A percentile compares a stretch with the other conserved stretches of the same genome.
Evolutionary conservation across 176 grass and related monocot species (phyloP).

Genomic region (Aegilops sharonensis): DNA sequence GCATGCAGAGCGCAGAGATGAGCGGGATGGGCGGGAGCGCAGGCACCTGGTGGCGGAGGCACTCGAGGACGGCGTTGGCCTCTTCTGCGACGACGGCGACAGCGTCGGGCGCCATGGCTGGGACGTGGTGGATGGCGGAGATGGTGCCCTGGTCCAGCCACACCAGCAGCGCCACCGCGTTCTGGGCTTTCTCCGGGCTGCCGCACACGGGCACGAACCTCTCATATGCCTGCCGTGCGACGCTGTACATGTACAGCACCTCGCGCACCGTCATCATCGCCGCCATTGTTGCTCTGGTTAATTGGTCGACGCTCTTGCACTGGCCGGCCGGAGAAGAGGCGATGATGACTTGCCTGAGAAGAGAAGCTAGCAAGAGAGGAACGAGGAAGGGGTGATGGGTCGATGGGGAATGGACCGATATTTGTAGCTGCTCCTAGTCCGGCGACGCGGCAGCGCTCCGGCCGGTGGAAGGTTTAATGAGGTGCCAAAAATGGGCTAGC

Average conservation of each 20-base stretch:
- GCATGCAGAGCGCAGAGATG: conserved; percentile 22
- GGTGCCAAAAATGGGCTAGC: no score
- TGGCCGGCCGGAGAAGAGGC: no score
- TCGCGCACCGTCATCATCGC: conserved; percentile 19
- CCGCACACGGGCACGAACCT: conserved; percentile 1
- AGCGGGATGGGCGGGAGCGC: conserved; percentile 27
- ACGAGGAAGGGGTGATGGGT: no score
- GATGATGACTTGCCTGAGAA: no score
- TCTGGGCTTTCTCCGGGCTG: conserved; percentile 30
- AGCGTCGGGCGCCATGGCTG: background rate
- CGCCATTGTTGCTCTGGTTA: background rate
- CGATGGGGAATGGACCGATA: no score
- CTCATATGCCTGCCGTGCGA: conserved; percentile 39
- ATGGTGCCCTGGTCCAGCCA: conserved; percentile 45
- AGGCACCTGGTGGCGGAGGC: conserved; percentile 12
- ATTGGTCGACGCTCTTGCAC: background rate
- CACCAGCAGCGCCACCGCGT: conserved; percentile 47
- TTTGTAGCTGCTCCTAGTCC: no score
- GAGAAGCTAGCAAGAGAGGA: no score
- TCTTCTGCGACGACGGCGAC: conserved; percentile 17
- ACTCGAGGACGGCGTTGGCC: conserved; percentile 37
- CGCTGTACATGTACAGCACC: conserved; percentile 35
- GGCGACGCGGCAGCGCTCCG: no score
- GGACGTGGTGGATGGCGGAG: conserved; percentile 5
- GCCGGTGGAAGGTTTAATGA: no score